Evolutionary conservation across 306 rosid species (phyloP).

Genomic region (Acacia acuminata): DNA sequence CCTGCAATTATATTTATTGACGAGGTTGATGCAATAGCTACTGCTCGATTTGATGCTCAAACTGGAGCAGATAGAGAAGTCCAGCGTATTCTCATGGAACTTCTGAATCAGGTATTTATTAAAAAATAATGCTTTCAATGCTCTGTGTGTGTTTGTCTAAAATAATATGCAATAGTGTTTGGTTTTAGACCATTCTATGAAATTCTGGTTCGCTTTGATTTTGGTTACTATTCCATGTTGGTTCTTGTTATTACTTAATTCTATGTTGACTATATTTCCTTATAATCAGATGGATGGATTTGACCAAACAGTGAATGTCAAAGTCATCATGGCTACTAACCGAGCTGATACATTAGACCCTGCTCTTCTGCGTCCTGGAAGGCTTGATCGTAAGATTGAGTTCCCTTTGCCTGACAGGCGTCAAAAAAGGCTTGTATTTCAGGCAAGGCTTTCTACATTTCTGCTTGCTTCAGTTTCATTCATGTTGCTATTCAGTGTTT

Average conservation of each 20-base stretch:
- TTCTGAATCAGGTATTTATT: conserved; percentile 79
- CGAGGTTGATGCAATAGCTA: conserved; percentile 99
- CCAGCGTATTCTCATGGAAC: conserved; percentile 99
- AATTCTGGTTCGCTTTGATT: conserved; percentile 4
- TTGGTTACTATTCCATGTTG: background rate
- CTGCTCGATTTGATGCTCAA: conserved; percentile 99
- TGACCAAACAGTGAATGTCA: conserved; percentile 97
- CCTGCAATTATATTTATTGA: conserved; percentile 99
- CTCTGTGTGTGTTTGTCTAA: background rate
- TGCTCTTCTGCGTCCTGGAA: conserved; percentile 97
- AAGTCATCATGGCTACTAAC: conserved; percentile 98
- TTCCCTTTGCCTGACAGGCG: conserved; percentile 97
- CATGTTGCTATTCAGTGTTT: background rate
- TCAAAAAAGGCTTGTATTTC: conserved; percentile 98
- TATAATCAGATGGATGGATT: conserved; percentile 92
- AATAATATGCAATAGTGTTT: background rate
- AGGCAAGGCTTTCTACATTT: conserved; percentile 51
- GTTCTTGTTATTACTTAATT: conserved; percentile 15
- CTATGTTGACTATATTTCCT: conserved; percentile 15
- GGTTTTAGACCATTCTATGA: background rate
- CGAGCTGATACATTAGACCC: conserved; percentile 99
- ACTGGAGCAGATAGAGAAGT: conserved; percentile 99
- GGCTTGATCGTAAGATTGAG: conserved; percentile 96
- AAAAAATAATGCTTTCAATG: conserved; percentile 6
- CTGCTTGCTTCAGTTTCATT: background rate